Conservation (phyloP, 164 flowering plant species). For the Houttuynia cordata region DNA sequence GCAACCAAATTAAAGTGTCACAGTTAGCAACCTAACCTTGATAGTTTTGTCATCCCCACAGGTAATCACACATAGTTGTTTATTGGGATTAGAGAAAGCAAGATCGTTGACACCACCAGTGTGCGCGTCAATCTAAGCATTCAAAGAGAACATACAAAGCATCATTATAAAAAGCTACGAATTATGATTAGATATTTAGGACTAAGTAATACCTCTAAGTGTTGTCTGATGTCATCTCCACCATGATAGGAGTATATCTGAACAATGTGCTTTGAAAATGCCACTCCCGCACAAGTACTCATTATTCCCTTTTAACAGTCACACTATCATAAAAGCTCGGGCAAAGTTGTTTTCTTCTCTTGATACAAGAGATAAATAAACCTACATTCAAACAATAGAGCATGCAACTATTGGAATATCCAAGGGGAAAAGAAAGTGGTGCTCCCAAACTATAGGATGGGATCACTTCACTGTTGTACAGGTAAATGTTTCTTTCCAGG, state of each 20-base stretch:
- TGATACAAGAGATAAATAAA: too few species aligned
- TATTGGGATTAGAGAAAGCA: conserved; percentile 42
- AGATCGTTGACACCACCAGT: conserved; percentile 62
- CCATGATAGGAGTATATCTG: conserved; percentile 53
- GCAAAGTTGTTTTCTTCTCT: neutral
- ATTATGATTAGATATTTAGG: neutral
- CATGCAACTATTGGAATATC: neutral
- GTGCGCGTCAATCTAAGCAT: conserved; percentile 60
- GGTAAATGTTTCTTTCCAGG: neutral
- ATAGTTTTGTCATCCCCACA: conserved; percentile 77
- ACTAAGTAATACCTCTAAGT: conserved; percentile 38
- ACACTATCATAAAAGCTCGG: neutral
- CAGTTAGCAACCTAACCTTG: conserved; percentile 35
- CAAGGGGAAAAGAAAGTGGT: neutral
- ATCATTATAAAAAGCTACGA: too few species aligned
- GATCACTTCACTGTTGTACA: neutral
- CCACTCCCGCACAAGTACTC: conserved; percentile 38
- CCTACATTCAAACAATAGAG: neutral
- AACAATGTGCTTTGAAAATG: conserved; percentile 59
- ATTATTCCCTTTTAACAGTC: neutral
- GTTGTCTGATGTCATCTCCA: conserved; percentile 34
- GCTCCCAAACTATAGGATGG: neutral
- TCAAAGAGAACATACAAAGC: neutral
- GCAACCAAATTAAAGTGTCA: neutral
- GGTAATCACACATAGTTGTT: conserved; percentile 40